These are phyloP conservation scores for Fragaria ananassa DNA, from an alignment of 306 rosid genomes.

Conservation along the genomic window DNA sequence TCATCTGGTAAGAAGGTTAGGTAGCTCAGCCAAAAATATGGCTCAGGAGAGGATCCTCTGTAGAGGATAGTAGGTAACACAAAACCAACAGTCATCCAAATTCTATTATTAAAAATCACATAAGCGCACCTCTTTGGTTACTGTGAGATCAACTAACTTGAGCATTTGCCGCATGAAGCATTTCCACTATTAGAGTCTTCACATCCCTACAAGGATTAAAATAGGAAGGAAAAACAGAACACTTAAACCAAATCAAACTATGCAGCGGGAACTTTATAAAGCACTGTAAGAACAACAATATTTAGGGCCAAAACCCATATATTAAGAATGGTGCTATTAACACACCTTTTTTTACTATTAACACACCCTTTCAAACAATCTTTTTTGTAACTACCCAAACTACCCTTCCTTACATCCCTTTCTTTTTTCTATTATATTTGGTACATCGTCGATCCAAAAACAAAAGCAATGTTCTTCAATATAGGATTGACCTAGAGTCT, in stretches of 20 bases:
- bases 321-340: too few species aligned
- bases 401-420: too few species aligned
- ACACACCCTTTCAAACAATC: too few species aligned
- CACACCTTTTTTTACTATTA: too few species aligned
- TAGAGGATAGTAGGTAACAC: background rate
- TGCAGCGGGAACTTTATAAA: conserved; percentile 10
- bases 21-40: too few species aligned
- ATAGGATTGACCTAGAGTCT: too few species aligned
- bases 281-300: background rate
- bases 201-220: conserved; percentile 58
- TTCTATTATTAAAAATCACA: conserved; percentile 16
- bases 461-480: too few species aligned
- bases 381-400: too few species aligned
- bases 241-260: background rate
- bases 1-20: too few species aligned
- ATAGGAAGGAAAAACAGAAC: background rate
- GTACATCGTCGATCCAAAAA: too few species aligned
- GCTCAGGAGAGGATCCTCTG: too few species aligned
- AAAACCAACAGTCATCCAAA: background rate
- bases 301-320: background rate
- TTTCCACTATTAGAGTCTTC: conserved; percentile 91
- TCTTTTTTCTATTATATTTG: too few species aligned
- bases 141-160: conserved; percentile 35
- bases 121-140: conserved; percentile 29
- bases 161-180: conserved; percentile 81